phyloP scores from a whole-genome alignment of 1,284 basidiomycete species.

The Golubevia pallescens region DNA sequence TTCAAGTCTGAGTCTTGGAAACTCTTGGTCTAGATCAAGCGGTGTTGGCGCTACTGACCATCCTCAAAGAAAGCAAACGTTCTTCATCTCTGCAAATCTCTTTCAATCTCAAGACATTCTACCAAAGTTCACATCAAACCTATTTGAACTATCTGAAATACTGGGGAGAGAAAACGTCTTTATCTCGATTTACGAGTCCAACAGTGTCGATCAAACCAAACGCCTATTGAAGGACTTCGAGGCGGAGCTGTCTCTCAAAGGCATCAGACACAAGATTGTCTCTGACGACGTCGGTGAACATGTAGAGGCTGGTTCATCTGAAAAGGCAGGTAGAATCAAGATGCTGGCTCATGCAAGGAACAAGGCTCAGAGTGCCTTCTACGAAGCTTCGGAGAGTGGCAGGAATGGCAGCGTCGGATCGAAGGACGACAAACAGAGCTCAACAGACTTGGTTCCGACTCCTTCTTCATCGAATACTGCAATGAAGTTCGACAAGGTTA shows the following conservation, averaged over 20 bases:
- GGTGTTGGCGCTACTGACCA: neutral
- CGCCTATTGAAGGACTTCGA: conserved; percentile 66
- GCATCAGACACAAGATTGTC: conserved; percentile 65
- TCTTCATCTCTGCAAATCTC: conserved; percentile 41
- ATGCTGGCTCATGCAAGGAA: conserved; percentile 40
- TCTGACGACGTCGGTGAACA: conserved; percentile 56
- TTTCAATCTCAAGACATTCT: conserved; percentile 44
- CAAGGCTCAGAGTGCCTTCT: conserved; percentile 36
- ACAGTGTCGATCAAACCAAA: conserved; percentile 68
- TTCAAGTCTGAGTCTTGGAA: no score
- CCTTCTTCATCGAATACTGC: no score
- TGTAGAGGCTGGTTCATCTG: neutral
- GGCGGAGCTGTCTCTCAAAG: conserved; percentile 51
- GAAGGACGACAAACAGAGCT: no score
- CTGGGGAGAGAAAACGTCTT: conserved; percentile 69
- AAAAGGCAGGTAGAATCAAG: conserved; percentile 20
- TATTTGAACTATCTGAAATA: conserved; percentile 23
- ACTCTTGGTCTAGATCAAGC: no score
- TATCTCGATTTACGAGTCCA: conserved; percentile 71
- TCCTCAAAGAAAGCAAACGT: conserved; percentile 17
- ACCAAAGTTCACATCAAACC: conserved; percentile 25
- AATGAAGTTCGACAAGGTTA: conserved; percentile 28
- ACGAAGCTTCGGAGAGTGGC: conserved; percentile 14
- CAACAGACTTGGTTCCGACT: no score
- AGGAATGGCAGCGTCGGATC: neutral